Evolutionary conservation across 1,284 basidiomycete genomes (phyloP), one percentile per base, ranked within the genome.

Genomic region (Neolentinus lepideus): DNA sequence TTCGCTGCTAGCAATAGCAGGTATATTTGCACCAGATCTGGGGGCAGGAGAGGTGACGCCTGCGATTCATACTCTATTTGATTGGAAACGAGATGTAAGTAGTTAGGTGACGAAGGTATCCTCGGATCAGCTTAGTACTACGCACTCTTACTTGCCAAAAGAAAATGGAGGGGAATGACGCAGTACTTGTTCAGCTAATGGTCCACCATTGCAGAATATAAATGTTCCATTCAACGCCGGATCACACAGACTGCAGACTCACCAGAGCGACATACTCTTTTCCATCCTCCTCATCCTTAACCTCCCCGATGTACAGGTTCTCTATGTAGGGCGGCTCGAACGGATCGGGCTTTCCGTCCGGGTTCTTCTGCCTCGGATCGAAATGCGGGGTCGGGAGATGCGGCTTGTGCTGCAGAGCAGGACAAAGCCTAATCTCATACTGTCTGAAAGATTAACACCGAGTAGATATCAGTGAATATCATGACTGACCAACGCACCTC

Each of bases 381-480:
- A 80, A 75, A 58, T 77, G 72, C 26, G 77, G 74, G 4, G 74
- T 69, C 14, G 79, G 76, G 2, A 76, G 69, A n/a, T 64, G 62
- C 1, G 83, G 80, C 67, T 94, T 95, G 61, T 88, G 78, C 65
- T 86, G 84, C 36, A 95, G 72, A 0, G 90, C 88, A 21, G 90
- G 88, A 64, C 92, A 94, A 21, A 90, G 68, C 57, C 86, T 78
- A 56, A 95, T 80, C 69, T 93, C 79, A 69, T 90, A 94, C 92
- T 95, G 38, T 24, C 54, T 19, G 47, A 35, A 21, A 22, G n/a
- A 31, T 12, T 12, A 31, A 6, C 4, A 31, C 12, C 29, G 12
- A 12, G 29, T 21, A 50, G 47, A 25, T 3, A 12, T 6, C n/a
- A 25, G 47, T 25, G 11, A 50, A 22, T n/a, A 12, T 16, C 47